A percentile compares a stretch with the other conserved stretches of the same genome.
Conservation (phyloP, 352 stramenopile species). For the Pythium scleroteichum region DNA sequence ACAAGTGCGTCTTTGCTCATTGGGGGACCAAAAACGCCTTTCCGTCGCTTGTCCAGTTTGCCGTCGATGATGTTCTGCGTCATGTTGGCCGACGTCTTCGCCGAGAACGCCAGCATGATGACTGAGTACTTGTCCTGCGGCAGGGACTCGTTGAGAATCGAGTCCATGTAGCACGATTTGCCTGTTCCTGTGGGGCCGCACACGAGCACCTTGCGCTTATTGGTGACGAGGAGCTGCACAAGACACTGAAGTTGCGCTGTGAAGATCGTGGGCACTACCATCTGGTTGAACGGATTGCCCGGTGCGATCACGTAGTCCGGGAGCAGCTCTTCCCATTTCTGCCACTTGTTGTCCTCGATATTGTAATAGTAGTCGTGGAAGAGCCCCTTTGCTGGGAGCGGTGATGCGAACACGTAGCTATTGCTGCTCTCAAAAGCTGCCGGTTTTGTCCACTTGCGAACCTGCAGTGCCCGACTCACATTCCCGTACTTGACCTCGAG, state of each 20-base stretch:
- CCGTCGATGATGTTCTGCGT: slow-evolving; percentile 95
- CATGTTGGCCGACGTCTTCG: slow-evolving; percentile 94
- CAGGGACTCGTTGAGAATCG: slow-evolving; percentile 83
- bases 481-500: slow-evolving; percentile 76
- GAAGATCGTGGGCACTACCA: slow-evolving; percentile 94
- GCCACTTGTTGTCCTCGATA: slow-evolving; percentile 84
- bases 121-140: slow-evolving; percentile 83
- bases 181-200: slow-evolving; percentile 93
- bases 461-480: slow-evolving; percentile 76
- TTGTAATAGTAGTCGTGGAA: slow-evolving; percentile 89
- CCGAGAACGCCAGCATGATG: slow-evolving; percentile 91
- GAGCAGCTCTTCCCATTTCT: slow-evolving; percentile 91
- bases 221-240: slow-evolving; percentile 80
- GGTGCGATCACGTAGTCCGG: slow-evolving; percentile 83
- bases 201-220: slow-evolving; percentile 87
- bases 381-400: slow-evolving; percentile 69
- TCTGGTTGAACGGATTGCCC: slow-evolving; percentile 89
- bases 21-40: slow-evolving; percentile 90
- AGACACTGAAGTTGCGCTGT: slow-evolving; percentile 91
- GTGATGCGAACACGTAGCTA: slow-evolving; percentile 50
- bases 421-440: slow-evolving; percentile 39
- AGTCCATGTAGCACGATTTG: slow-evolving; percentile 90
- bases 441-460: slow-evolving; percentile 80
- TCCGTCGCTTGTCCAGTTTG: slow-evolving; percentile 93
- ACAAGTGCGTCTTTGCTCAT: slow-evolving; percentile 85